phyloP scores from a whole-genome alignment of 139 green algal genomes.

The Chlorella sp. region DNA sequence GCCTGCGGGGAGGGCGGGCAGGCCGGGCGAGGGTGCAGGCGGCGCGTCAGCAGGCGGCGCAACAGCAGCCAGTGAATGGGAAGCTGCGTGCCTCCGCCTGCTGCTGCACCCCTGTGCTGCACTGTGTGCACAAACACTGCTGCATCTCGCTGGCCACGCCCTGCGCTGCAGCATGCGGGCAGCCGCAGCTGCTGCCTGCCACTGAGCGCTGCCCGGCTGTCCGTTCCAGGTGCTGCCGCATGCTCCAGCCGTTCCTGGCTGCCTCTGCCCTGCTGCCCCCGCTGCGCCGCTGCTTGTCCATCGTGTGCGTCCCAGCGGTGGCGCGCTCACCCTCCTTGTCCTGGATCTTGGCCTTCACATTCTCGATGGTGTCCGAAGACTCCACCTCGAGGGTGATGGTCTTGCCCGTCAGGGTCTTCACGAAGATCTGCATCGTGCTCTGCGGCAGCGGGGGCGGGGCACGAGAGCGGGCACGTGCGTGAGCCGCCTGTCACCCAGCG shows the following conservation, averaged over 20 bases:
- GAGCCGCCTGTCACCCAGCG: neutral
- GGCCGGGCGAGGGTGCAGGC: neutral
- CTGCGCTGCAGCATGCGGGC: neutral
- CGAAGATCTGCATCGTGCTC: slow-evolving; percentile 81
- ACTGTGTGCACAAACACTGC: too few species aligned
- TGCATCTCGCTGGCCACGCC: neutral
- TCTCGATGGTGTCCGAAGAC: slow-evolving; percentile 87
- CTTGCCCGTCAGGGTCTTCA: slow-evolving; percentile 86
- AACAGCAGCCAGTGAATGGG: too few species aligned
- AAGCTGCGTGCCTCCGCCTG: too few species aligned
- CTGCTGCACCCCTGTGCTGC: neutral
- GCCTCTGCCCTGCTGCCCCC: neutral
- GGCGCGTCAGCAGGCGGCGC: too few species aligned
- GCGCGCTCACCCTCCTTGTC: slow-evolving; percentile 85
- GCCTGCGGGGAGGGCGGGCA: slow-evolving; percentile 36
- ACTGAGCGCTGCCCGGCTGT: too few species aligned
- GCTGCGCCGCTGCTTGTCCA: neutral
- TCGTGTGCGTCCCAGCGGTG: too few species aligned
- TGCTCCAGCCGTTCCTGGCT: too few species aligned
- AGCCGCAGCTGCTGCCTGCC: neutral
- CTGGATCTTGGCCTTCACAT: slow-evolving; percentile 95
- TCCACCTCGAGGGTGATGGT: slow-evolving; percentile 87
- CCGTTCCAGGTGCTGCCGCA: too few species aligned
- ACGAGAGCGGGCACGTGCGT: too few species aligned
- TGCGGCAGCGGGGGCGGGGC: neutral